A percentile compares a stretch with the other conserved stretches of the same genome.
phyloP scores from a whole-genome alignment of 495 filamentous ascomycete genomes.

The Penicillium manginii region DNA sequence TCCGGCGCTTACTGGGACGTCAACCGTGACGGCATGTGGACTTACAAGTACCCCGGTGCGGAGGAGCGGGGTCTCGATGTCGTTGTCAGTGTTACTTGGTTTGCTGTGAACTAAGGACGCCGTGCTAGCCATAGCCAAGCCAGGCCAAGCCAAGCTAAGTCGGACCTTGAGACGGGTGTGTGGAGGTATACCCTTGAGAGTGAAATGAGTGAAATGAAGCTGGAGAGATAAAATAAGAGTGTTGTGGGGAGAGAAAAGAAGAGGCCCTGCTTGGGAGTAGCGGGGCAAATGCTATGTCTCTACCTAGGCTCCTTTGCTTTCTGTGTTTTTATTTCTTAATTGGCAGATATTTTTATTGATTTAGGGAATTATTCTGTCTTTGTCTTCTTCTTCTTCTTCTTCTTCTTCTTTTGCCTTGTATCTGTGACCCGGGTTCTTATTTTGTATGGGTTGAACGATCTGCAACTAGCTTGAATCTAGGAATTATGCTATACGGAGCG shows the following conservation, averaged over 20 bases:
- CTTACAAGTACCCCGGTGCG: constrained; percentile 86
- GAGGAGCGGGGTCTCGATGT: constrained; percentile 88
- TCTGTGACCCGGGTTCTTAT: not conserved
- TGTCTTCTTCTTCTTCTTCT: not conserved
- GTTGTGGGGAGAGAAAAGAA: not conserved
- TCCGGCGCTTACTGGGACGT: constrained; percentile 97
- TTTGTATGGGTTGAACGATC: not conserved
- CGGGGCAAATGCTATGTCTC: too few species aligned
- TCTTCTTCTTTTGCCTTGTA: too few species aligned
- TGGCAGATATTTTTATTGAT: not conserved
- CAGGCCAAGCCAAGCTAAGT: not conserved
- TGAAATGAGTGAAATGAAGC: not conserved
- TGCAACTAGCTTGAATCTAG: not conserved
- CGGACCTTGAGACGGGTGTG: too few species aligned
- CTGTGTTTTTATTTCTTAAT: not conserved
- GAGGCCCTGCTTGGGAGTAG: too few species aligned
- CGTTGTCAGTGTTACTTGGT: constrained; percentile 91
- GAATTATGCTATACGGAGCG: too few species aligned
- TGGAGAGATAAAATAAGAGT: not conserved
- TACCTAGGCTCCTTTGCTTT: too few species aligned
- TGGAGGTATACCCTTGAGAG: not conserved
- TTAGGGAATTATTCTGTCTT: not conserved
- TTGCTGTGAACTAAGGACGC: constrained; percentile 55
- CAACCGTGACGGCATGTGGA: constrained; percentile 97
- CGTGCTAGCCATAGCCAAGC: too few species aligned